Evolutionary conservation across 2,329 filamentous ascomycete species (phyloP).

Genomic region (Catunica adiposa): DNA sequence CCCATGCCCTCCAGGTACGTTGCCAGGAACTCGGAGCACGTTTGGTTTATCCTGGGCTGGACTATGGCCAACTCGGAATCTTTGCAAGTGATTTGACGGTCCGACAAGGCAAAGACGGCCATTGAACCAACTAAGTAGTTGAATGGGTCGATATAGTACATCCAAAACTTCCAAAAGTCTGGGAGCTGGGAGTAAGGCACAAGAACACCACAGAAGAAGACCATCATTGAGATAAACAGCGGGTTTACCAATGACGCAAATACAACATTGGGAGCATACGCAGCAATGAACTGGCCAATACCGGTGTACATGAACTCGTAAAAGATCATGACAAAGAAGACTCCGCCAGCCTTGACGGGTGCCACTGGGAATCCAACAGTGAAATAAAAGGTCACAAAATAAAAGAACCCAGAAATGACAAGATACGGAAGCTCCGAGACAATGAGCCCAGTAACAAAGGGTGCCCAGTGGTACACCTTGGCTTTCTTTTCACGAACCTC

Average conservation of each 20-base stretch:
- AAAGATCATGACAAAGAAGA: constrained; percentile 38
- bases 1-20: constrained; percentile 34
- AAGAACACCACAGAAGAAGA: constrained; percentile 59
- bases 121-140: constrained; percentile 43
- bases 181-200: constrained; percentile 49
- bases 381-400: constrained; percentile 41
- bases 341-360: constrained; percentile 32
- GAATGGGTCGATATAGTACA: constrained; percentile 45
- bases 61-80: constrained; percentile 30
- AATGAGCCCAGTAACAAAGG: constrained; percentile 49
- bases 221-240: constrained; percentile 37
- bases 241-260: constrained; percentile 43
- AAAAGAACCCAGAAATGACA: constrained; percentile 46
- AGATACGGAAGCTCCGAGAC: constrained; percentile 56
- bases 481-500: constrained; percentile 43
- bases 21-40: constrained; percentile 41
- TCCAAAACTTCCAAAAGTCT: constrained; percentile 51
- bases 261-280: constrained; percentile 43
- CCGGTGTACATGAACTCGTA: constrained; percentile 45
- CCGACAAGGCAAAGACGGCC: constrained; percentile 35
- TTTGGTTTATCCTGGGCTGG: constrained; percentile 22
- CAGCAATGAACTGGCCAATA: constrained; percentile 46
- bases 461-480: constrained; percentile 43
- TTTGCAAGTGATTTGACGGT: constrained; percentile 28
- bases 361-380: constrained; percentile 33